These are phyloP conservation scores for Nakazawaea wyomingensis DNA, from an alignment of 805 yeast genomes.

Conservation along the genomic window DNA sequence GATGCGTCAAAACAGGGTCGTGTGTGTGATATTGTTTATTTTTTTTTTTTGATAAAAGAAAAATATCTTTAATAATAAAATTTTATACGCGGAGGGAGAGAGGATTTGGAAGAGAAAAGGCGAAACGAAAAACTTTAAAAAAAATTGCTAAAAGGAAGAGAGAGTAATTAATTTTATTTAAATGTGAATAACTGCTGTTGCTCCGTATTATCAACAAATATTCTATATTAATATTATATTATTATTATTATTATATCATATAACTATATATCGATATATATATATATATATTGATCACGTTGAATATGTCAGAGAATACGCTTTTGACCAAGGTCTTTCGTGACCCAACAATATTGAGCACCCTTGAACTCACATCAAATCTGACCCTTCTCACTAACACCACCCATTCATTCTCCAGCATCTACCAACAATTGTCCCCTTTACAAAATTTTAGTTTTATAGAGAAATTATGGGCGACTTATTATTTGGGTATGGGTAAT, in stretches of 20 bases:
- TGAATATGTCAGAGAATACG: not conserved
- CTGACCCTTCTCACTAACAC: conserved; percentile 1
- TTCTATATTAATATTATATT: no score
- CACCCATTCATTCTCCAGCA: conserved; percentile 16
- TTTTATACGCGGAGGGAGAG: no score
- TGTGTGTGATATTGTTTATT: not conserved
- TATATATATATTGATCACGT: not conserved
- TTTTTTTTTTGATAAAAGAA: not conserved
- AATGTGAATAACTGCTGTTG: no score
- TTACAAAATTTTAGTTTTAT: conserved; percentile 35
- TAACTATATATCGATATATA: no score
- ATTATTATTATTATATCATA: no score
- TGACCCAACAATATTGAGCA: not conserved
- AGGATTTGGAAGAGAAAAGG: no score
- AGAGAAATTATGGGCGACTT: conserved; percentile 84
- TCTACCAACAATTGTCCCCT: conserved; percentile 21
- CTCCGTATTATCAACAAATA: no score
- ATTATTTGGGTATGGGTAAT: conserved; percentile 79
- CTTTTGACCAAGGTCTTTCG: not conserved
- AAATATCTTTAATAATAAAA: no score
- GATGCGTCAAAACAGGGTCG: not conserved
- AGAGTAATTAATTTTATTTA: no score
- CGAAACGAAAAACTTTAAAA: no score
- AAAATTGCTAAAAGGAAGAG: no score
- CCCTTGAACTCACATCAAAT: not conserved